Evolutionary conservation across 306 rosid genomes (phyloP), one percentile per base, ranked within the genome.

Genomic region (Senna tora): DNA sequence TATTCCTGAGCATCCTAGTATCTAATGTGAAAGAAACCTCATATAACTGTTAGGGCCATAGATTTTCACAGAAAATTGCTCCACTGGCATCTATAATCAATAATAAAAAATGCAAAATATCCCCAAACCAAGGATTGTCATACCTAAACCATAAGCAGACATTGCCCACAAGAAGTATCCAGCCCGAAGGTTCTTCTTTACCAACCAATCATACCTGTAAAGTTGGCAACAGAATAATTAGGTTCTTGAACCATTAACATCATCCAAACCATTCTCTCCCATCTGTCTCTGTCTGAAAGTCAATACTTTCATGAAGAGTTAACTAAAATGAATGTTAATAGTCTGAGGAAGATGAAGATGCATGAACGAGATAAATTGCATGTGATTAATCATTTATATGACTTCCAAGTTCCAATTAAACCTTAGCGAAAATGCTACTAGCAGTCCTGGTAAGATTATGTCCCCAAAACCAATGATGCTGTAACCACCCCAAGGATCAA

Each of bases 401-500:
- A 72, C 17, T 71, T 78, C 33, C 17, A 19, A 72, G 15, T 71
- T 78, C 33, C 17, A 19, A 72, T 66, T 79, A 71, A 51, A 94
- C 98, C 98, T 94, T 71, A 89, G 84, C 9, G 97, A 86, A 84
- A 94, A 94, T 58, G 98, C 92, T 33, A 94, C 97, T 14, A 94
- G 77, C 73, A 94, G 84, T 57, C 98, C 98, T 11, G 98, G 98
- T 76, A 94, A 84, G 84, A 94, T 91, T 68, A 94, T 94, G 81
- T 94, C 98, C 70, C 98, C 98, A 33, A 94, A 94, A 71, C 98
- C 98, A 4, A 94, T 94, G 77, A 94, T 82, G 74, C 98, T 94
- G 91, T 83, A 94, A 66, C 98, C 98, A 66, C 98, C 98, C 98
- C 98, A 94, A 62, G 98, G 98, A 87, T 94, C 98, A 67, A 86